Base-by-base conservation (phyloP, 768 basidiomycete species). In the Termitomyces sp. region DNA sequence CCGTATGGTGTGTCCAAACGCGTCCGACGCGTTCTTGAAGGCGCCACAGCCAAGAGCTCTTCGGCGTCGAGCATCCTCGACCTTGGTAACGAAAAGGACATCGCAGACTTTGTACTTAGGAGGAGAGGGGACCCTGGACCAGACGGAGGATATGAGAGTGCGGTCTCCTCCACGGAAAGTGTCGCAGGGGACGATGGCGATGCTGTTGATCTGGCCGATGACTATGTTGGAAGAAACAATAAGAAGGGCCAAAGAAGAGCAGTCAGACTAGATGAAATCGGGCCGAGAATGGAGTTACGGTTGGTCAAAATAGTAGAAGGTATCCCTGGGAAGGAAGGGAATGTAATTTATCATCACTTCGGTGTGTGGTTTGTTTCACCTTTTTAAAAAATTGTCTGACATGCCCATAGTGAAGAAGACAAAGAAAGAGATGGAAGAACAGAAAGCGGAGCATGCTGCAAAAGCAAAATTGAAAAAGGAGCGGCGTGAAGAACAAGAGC, bases 291-390 rank as follows among this genome's bases (percentile, higher is more conserved):
- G 86, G 97, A 99, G 72, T 74, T 98, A 63, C 81, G 83, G 61
- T 74, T 99, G 63, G 84, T 98, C 64, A 99, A 99, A 77, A 94
- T 99, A 57, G 84, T 87, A 18, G 96, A 98, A 70, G 96, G 97
- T 24, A 76, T 91, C 18, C 94, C 95, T 5, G 97, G 95, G 14
- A 95, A 87, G 64, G 93, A 96, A 71, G 93, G 97, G 6, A 84
- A 82, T 61, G 92, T 98, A 1, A 87, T 99, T 41, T 97, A 90
- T 76, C 97, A 99, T 69, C 87, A 92, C 73, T 90, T 97, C 65
- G 89, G 96, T 94, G 64, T 64, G 90, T 78, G 3, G 36, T 43
- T 42, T 61, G 20, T 31, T 27, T 48, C 60, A 48, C 9, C 31
- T 55, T 54, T 32, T 24, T 49, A 36, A 29, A n/a, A 41, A 18